Percentiles rank a stretch among this genome's conserved stretches.
phyloP scores from a whole-genome alignment of 495 filamentous ascomycete genomes.

The Cetradonia linearis region DNA sequence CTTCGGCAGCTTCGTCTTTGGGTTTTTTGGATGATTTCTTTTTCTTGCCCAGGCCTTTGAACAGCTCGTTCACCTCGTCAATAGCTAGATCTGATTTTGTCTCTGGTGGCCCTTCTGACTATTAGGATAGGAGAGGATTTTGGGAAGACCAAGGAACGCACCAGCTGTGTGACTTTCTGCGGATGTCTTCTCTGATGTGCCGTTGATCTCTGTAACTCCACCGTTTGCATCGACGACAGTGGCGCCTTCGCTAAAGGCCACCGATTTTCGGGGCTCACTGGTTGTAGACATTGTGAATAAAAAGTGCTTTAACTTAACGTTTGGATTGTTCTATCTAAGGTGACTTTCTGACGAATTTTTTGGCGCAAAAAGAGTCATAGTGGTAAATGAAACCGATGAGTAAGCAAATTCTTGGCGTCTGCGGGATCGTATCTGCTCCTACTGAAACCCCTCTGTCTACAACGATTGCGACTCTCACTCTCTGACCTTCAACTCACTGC shows the following conservation, averaged over 20 bases:
- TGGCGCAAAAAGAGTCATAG: not conserved
- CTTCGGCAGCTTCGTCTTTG: slow-evolving; percentile 48
- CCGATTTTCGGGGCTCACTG: slow-evolving; percentile 57
- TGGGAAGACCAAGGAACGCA: slow-evolving; percentile 31
- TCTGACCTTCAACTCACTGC: slow-evolving; percentile 2
- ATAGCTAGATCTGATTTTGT: slow-evolving; percentile 48
- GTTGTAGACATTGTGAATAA: slow-evolving; percentile 29
- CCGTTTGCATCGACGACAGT: slow-evolving; percentile 80
- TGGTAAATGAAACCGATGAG: not conserved
- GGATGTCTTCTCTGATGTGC: slow-evolving; percentile 53
- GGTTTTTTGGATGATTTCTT: slow-evolving; percentile 53
- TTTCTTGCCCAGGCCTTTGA: slow-evolving; percentile 84
- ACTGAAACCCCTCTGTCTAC: not conserved
- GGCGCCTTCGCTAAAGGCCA: slow-evolving; percentile 76
- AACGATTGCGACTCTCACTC: not conserved
- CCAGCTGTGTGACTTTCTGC: slow-evolving; percentile 58
- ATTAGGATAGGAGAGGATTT: slow-evolving; percentile 20
- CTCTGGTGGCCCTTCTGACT: slow-evolving; percentile 25
- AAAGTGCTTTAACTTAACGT: not conserved
- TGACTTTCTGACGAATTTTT: not conserved
- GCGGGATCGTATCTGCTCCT: not conserved
- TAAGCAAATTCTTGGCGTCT: not conserved
- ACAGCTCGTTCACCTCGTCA: slow-evolving; percentile 62
- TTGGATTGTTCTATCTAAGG: not conserved
- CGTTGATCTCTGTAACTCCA: slow-evolving; percentile 59